These are phyloP conservation scores for Lactuca saligna DNA, from an alignment of 129 eudicot genomes.

Conservation along the genomic window DNA sequence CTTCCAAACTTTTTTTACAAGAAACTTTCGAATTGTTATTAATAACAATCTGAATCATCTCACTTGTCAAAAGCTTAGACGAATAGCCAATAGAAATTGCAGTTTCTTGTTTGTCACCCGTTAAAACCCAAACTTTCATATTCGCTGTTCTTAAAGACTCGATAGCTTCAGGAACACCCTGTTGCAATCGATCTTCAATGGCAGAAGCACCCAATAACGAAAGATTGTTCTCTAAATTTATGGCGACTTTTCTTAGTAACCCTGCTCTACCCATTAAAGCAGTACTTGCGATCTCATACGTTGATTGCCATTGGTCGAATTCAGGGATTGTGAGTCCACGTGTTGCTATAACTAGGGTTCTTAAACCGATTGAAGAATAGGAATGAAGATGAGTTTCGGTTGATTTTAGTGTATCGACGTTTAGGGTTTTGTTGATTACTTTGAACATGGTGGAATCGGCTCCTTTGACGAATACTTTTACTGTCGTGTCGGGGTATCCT, in stretches of 20 bases:
- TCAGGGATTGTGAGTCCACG: slow-evolving; percentile 65
- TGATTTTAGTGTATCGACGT: slow-evolving; percentile 39
- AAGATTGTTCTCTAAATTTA: slow-evolving; percentile 57
- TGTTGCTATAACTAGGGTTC: slow-evolving; percentile 92
- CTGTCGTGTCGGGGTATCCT: slow-evolving; percentile 79
- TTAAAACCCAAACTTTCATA: slow-evolving; percentile 96
- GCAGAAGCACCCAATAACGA: slow-evolving; percentile 82
- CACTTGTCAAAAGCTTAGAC: slow-evolving; percentile 73
- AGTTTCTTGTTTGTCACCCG: slow-evolving; percentile 98
- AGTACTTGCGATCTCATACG: slow-evolving; percentile 90
- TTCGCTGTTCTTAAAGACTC: slow-evolving; percentile 74
- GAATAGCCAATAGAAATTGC: slow-evolving; percentile 95
- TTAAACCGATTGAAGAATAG: slow-evolving; percentile 81
- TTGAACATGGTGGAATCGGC: slow-evolving; percentile 90
- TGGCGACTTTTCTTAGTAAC: slow-evolving; percentile 81
- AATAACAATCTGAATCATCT: slow-evolving; percentile 72
- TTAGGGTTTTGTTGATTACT: slow-evolving; percentile 52
- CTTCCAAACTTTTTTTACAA: slow-evolving; percentile 60
- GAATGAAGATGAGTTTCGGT: slow-evolving; percentile 79
- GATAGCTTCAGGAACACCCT: slow-evolving; percentile 95
- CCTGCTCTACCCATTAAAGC: slow-evolving; percentile 80
- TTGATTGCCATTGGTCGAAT: slow-evolving; percentile 81
- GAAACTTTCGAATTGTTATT: slow-evolving; percentile 71
- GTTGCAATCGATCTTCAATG: slow-evolving; percentile 86
- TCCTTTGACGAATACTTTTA: slow-evolving; percentile 90